phyloP scores from a whole-genome alignment of 306 rosid species.

The Gastrolobium villosum region DNA sequence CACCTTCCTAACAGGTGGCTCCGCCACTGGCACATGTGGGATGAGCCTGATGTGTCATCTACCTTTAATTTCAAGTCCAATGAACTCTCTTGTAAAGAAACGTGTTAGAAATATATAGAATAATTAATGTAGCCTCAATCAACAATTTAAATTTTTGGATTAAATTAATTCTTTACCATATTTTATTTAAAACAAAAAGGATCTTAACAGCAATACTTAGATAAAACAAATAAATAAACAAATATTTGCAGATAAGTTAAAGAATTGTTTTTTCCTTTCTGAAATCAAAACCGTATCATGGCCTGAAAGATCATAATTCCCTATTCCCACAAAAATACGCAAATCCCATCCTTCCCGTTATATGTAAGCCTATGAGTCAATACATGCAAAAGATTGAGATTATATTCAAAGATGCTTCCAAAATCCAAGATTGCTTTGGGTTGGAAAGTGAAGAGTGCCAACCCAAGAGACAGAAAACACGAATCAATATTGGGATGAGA shows the following conservation, averaged over 20 bases:
- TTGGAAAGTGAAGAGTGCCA: slow-evolving; percentile 36
- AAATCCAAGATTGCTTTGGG: slow-evolving; percentile 54
- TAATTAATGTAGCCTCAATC: no score
- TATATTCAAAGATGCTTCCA: slow-evolving; percentile 50
- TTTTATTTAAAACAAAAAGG: no score
- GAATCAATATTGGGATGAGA: slow-evolving; percentile 37
- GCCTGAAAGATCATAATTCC: slow-evolving; percentile 14
- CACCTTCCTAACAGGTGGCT: no score
- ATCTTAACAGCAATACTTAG: no score
- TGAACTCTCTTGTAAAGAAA: no score
- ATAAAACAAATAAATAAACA: no score
- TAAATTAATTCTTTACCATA: no score
- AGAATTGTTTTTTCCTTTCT: not conserved
- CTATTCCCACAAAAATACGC: slow-evolving; percentile 21
- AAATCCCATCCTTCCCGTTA: slow-evolving; percentile 41
- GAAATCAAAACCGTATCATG: slow-evolving; percentile 27
- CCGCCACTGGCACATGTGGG: no score
- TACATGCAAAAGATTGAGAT: slow-evolving; percentile 24
- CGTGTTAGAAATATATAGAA: no score
- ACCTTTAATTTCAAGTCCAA: no score
- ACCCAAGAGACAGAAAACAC: slow-evolving; percentile 21
- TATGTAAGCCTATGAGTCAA: slow-evolving; percentile 14
- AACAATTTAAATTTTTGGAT: no score
- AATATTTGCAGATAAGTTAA: not conserved
- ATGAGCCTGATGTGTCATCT: no score